phyloP scores from a whole-genome alignment of 2,329 filamentous ascomycete genomes.

The Fusarium globosum region DNA sequence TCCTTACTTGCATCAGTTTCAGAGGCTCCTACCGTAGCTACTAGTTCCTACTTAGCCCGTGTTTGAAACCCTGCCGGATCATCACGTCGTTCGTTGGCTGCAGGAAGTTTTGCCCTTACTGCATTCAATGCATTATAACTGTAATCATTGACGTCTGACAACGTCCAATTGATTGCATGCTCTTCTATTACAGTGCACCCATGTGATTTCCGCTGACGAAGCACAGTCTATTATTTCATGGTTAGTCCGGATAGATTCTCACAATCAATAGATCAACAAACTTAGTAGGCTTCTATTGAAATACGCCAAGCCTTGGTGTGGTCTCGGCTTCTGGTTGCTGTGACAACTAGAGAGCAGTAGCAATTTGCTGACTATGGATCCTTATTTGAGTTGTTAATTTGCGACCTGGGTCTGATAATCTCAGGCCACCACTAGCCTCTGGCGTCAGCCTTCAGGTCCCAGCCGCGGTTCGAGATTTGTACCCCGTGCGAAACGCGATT shows the following conservation, averaged over 20 bases:
- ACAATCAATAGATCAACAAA: slow-evolving; percentile 21
- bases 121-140: background rate
- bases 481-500: slow-evolving; percentile 5
- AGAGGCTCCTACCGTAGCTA: too few species aligned
- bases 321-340: slow-evolving; percentile 38
- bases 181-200: slow-evolving; percentile 8
- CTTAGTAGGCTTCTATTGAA: background rate
- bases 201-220: background rate
- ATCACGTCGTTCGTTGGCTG: slow-evolving; percentile 25
- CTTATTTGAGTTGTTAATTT: slow-evolving; percentile 24
- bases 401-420: slow-evolving; percentile 7
- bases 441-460: background rate
- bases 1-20: too few species aligned
- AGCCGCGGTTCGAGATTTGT: slow-evolving; percentile 18
- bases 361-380: slow-evolving; percentile 29
- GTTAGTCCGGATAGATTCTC: background rate
- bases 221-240: slow-evolving; percentile 10
- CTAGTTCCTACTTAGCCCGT: slow-evolving; percentile 23
- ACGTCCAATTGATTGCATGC: slow-evolving; percentile 26
- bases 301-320: slow-evolving; percentile 34
- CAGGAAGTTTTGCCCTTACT: slow-evolving; percentile 21
- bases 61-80: slow-evolving; percentile 1
- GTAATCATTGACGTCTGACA: slow-evolving; percentile 7
- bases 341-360: slow-evolving; percentile 34
- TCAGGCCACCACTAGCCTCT: slow-evolving; percentile 31